Evolutionary conservation across 2,329 filamentous ascomycete species (phyloP), one percentile per base, ranked within the genome.

Genomic region (Verruconis gallopava): DNA sequence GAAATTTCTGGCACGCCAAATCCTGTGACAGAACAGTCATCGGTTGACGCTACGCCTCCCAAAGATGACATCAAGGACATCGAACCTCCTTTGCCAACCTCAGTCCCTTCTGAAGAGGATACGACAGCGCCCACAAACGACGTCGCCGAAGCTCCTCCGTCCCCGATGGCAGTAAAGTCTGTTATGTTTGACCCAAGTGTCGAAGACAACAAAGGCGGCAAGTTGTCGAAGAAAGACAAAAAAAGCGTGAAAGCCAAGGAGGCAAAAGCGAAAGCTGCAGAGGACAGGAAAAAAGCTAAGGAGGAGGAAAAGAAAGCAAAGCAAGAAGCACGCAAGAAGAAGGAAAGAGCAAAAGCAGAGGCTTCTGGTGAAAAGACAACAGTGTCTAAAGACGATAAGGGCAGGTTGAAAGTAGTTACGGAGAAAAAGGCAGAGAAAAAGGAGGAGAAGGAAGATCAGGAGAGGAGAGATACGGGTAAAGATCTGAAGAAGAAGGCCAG

Each of bases 121-220:
- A 9, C 9, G 11, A 15, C 11, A 19, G n/a, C 28, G 14, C 3
- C n/a, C 6, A 14, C 22, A 5, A 14, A 14, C 18, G 17, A 14
- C 17, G 20, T 4, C 12, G n/a, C 18, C 30, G 40, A 37, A 21
- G 18, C 37, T 12, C 37, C 37, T 5, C 9, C 37, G 12, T 43
- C 41, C 13, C 41, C 36, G 11, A 32, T 17, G 22, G 36, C 36
- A 9, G 21, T 28, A 2, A 44, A 44, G 17, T 32, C 38, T 9
- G 42, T 44, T 6, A 22, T 30, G 11, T 44, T 44, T 15, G 42
- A 44, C 28, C 37, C 42, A n/a, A 40, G 37, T 21, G 42, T 44
- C 6, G 37, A 40, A 40, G 42, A 44, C 4, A 36, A 36, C 12
- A 44, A 44, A 30, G 42, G 42, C 17, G 42, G 42, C 13, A 44